phyloP scores from a whole-genome alignment of 2,329 filamentous ascomycete species.

The Endocalyx cinctus region DNA sequence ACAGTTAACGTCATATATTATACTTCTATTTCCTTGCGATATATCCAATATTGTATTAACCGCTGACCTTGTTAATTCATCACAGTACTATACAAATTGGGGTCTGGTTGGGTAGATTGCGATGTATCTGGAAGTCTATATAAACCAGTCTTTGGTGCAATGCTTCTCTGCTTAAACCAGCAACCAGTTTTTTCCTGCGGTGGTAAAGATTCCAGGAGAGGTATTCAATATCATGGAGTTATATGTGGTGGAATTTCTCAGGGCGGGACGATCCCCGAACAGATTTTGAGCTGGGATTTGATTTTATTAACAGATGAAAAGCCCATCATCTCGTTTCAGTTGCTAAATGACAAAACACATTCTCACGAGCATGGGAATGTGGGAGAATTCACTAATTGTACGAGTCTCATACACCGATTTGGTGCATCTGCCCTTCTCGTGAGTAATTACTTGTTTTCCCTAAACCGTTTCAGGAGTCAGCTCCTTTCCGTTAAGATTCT shows the following conservation, averaged over 20 bases:
- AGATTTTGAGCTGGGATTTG: slow-evolving; percentile 62
- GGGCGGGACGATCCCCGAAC: slow-evolving; percentile 58
- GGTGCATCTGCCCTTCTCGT: slow-evolving; percentile 35
- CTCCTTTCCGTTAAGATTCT: no score
- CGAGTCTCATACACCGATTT: slow-evolving; percentile 30
- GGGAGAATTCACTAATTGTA: no score
- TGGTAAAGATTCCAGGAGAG: no score
- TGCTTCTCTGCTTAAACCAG: slow-evolving; percentile 33
- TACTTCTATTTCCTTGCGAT: no score
- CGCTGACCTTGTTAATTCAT: no score
- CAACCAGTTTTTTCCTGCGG: no score
- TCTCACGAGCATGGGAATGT: no score
- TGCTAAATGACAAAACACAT: slow-evolving; percentile 2
- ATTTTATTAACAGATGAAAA: slow-evolving; percentile 13
- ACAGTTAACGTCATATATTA: no score
- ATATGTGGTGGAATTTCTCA: slow-evolving; percentile 67
- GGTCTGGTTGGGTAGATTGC: slow-evolving; percentile 44
- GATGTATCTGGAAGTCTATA: slow-evolving; percentile 27
- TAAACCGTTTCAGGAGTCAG: no score
- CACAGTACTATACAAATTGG: slow-evolving; percentile 49
- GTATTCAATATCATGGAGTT: slow-evolving; percentile 49
- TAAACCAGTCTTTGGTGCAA: slow-evolving; percentile 39
- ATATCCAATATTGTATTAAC: no score
- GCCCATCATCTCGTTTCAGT: slow-evolving; percentile 27
- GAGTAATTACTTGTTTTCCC: slow-evolving; percentile 13